These are phyloP conservation scores for Margaritispora aquatica DNA, from an alignment of 495 filamentous ascomycete genomes.

Conservation along the genomic window DNA sequence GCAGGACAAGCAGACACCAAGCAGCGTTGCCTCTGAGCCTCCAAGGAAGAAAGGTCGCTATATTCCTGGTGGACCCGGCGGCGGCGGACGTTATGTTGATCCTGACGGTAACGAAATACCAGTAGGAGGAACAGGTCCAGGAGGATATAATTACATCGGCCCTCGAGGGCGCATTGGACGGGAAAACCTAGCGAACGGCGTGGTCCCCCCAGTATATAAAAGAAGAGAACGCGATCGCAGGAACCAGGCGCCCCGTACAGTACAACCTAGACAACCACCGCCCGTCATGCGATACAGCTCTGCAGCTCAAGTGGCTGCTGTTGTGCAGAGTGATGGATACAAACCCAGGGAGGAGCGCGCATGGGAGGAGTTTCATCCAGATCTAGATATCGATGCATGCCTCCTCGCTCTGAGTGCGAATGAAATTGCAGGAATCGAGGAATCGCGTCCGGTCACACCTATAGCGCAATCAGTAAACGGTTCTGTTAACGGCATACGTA, in stretches of 20 bases:
- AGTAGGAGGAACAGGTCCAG: constrained; percentile 38
- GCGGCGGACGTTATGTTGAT: constrained; percentile 70
- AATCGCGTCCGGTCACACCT: constrained; percentile 39
- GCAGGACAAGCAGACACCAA: constrained; percentile 21
- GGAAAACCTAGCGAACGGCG: constrained; percentile 31
- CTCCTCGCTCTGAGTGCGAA: constrained; percentile 75
- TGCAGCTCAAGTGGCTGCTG: constrained; percentile 77
- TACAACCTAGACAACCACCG: constrained; percentile 20
- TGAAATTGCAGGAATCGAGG: constrained; percentile 67
- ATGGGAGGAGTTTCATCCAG: constrained; percentile 95
- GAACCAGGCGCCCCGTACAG: constrained; percentile 43
- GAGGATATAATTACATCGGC: constrained; percentile 38
- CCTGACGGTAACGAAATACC: constrained; percentile 49
- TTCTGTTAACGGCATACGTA: constrained; percentile 15
- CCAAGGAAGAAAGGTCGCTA: constrained; percentile 51
- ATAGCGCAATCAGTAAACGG: constrained; percentile 13
- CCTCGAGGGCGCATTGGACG: constrained; percentile 35
- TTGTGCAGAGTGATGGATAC: constrained; percentile 87
- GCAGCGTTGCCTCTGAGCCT: constrained; percentile 43
- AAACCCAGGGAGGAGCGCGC: constrained; percentile 94
- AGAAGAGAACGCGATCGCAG: constrained; percentile 35
- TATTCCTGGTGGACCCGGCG: constrained; percentile 74
- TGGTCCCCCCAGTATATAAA: constrained; percentile 34
- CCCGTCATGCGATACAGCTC: constrained; percentile 57
- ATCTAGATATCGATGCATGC: constrained; percentile 77